These are phyloP conservation scores for Parastagonospora avenae DNA, from an alignment of 2,329 filamentous ascomycete species.

Conservation along the genomic window DNA sequence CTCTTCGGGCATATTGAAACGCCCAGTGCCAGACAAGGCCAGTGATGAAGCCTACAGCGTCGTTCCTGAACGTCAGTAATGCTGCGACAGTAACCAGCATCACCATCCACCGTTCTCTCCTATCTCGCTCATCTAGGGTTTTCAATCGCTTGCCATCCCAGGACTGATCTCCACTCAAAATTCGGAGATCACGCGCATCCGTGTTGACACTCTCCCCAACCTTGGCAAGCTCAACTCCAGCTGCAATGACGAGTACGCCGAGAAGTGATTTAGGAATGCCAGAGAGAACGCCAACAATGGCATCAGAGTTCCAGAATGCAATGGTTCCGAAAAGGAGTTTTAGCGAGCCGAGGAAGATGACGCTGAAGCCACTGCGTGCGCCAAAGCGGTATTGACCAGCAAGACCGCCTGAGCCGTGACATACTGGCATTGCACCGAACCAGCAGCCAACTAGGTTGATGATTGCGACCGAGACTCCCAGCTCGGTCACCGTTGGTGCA, in stretches of 20 bases:
- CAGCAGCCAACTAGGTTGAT: conserved; percentile 89
- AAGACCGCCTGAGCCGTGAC: conserved; percentile 88
- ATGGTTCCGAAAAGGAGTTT: conserved; percentile 76
- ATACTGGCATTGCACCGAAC: conserved; percentile 95
- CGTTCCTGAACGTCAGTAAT: conserved; percentile 85
- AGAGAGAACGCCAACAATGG: conserved; percentile 71
- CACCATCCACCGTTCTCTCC: conserved; percentile 78
- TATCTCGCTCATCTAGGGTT: conserved; percentile 68
- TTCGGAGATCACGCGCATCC: conserved; percentile 64
- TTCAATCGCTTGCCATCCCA: conserved; percentile 54
- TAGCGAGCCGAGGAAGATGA: conserved; percentile 76
- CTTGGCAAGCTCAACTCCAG: conserved; percentile 84
- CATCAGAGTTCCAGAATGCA: conserved; percentile 67
- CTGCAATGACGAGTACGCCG: conserved; percentile 87
- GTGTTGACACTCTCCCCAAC: conserved; percentile 84
- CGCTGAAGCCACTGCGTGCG: conserved; percentile 81
- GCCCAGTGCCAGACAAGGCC: conserved; percentile 80
- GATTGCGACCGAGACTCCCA: conserved; percentile 78
- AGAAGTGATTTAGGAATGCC: conserved; percentile 78
- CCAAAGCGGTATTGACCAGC: conserved; percentile 93
- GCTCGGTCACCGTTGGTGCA: conserved; percentile 72
- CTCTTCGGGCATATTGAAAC: conserved; percentile 50
- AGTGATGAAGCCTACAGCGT: conserved; percentile 82
- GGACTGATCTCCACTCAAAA: conserved; percentile 39
- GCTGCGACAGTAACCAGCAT: conserved; percentile 88